Evolutionary conservation across 345 rosid genomes (phyloP).

Genomic region (Linum tenue): DNA sequence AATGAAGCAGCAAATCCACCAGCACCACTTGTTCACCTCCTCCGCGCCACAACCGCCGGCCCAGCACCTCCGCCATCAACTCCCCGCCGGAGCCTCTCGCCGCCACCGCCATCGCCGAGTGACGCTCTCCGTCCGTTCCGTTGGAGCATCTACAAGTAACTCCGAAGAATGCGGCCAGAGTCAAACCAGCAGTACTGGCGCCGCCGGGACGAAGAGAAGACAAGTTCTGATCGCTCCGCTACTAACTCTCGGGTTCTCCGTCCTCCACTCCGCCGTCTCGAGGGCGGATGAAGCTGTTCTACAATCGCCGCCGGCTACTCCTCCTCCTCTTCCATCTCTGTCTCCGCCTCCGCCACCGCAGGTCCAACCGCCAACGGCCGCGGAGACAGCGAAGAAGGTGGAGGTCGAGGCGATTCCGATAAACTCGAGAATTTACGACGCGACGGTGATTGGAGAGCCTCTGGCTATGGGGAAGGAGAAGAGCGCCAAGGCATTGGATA

Average conservation of each 20-base stretch:
- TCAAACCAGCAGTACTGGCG: neutral
- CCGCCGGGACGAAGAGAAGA: constrained; percentile 25
- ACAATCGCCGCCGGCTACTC: constrained; percentile 4
- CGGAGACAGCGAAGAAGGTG: constrained; percentile 13
- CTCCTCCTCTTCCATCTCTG: constrained; percentile 2
- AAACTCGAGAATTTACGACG: constrained; percentile 66
- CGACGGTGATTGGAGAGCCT: constrained; percentile 88
- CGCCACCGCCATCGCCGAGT: constrained; percentile 11
- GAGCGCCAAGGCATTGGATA: constrained; percentile 70
- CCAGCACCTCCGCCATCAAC: constrained; percentile 10
- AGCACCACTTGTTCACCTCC: neutral
- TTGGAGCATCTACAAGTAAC: neutral
- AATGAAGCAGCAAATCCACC: constrained; percentile 12
- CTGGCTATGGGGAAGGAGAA: constrained; percentile 74
- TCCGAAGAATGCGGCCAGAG: neutral
- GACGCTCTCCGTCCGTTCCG: constrained; percentile 5
- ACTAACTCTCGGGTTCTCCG: constrained; percentile 20
- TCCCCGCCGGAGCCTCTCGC: constrained; percentile 5
- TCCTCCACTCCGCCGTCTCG: constrained; percentile 17
- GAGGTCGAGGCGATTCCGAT: constrained; percentile 28
- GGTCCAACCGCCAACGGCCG: constrained; percentile 9
- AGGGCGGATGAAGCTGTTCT: constrained; percentile 13
- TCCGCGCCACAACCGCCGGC: neutral
- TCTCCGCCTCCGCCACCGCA: constrained; percentile 14
- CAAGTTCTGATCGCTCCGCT: constrained; percentile 36